These are phyloP conservation scores for Neopestalotiopsis clavispora DNA, from an alignment of 2,329 filamentous ascomycete species.

Conservation along the genomic window DNA sequence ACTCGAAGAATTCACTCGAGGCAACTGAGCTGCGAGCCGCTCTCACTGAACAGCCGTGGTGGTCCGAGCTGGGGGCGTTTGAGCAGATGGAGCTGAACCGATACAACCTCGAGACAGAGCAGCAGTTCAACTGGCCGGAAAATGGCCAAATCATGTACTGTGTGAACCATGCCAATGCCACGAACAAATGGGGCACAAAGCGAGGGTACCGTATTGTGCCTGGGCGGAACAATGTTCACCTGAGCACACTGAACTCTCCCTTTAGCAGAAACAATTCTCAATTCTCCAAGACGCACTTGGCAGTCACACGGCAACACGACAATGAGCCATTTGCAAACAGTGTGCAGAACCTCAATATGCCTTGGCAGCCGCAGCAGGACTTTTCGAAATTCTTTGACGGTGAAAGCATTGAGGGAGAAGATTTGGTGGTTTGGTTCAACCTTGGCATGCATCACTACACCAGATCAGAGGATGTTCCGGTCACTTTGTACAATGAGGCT, in stretches of 20 bases:
- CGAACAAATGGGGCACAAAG: constrained; percentile 45
- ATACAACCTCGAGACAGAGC: constrained; percentile 31
- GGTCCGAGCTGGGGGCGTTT: constrained; percentile 36
- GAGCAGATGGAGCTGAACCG: constrained; percentile 37
- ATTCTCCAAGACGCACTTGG: constrained; percentile 37
- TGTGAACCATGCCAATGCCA: constrained; percentile 39
- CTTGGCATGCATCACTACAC: constrained; percentile 48
- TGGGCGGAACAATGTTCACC: constrained; percentile 38
- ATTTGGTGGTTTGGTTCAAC: constrained; percentile 54
- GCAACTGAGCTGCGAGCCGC: constrained; percentile 34
- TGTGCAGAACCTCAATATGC: constrained; percentile 37
- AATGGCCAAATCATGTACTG: constrained; percentile 45
- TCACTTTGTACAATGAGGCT: constrained; percentile 41
- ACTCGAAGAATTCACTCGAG: constrained; percentile 31
- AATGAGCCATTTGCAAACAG: constrained; percentile 44
- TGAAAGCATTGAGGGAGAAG: constrained; percentile 45
- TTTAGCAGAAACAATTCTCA: constrained; percentile 38
- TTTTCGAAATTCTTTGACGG: constrained; percentile 49
- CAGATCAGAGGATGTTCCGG: constrained; percentile 39
- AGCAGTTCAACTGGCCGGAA: constrained; percentile 37
- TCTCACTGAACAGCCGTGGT: constrained; percentile 34
- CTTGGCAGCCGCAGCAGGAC: constrained; percentile 43
- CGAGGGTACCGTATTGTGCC: constrained; percentile 49
- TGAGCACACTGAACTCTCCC: constrained; percentile 40
- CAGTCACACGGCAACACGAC: constrained; percentile 50